Percentiles rank a stretch among this genome's conserved stretches.
phyloP scores from a whole-genome alignment of 78 protist species.

The Dictyostelium purpureum region DNA sequence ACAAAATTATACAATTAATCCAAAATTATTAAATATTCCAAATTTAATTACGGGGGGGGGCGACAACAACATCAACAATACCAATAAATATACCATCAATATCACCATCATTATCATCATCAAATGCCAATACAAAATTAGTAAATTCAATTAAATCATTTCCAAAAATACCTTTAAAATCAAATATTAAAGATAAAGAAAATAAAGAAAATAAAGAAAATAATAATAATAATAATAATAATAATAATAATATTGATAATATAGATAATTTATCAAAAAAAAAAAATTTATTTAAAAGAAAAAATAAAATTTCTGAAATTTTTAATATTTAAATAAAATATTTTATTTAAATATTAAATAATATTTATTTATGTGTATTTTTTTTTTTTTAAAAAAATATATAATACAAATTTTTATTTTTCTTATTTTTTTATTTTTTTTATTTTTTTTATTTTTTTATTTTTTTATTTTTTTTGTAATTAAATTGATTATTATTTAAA shows the following conservation, averaged over 20 bases:
- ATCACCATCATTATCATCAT: neutral
- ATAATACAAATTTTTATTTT: neutral
- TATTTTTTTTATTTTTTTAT: neutral
- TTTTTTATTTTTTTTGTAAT: too few relatives aligned
- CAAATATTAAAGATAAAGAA: too few relatives aligned
- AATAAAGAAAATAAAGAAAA: neutral
- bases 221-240: neutral
- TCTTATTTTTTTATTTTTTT: neutral
- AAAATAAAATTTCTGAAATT: neutral
- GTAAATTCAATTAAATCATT: too few relatives aligned
- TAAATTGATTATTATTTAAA: too few relatives aligned
- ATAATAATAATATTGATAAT: neutral
- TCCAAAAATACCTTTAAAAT: too few relatives aligned
- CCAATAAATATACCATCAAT: neutral
- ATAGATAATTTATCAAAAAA: neutral
- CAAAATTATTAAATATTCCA: too few relatives aligned
- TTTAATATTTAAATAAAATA: neutral
- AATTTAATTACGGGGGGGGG: neutral
- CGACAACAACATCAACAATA: neutral
- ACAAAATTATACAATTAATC: too few relatives aligned
- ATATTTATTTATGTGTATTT: neutral
- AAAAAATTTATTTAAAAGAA: conserved; percentile 10
- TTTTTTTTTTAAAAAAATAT: neutral
- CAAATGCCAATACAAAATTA: too few relatives aligned
- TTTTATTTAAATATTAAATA: neutral